phyloP scores from a whole-genome alignment of 2,329 filamentous ascomycete genomes.

The Emericellopsis cladophorae region DNA sequence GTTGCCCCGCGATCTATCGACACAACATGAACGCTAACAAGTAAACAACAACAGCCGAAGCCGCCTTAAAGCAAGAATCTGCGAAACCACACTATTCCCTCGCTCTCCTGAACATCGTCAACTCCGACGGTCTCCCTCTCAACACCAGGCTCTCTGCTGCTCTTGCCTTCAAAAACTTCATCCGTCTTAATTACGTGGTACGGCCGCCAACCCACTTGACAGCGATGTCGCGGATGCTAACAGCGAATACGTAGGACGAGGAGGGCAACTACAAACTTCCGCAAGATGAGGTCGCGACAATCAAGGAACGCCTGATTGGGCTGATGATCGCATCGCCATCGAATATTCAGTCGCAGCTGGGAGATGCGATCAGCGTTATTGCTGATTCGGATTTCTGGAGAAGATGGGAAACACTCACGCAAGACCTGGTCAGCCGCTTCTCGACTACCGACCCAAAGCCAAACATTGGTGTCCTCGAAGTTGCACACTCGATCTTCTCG shows the following conservation, averaged over 20 bases:
- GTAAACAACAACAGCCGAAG: conserved; percentile 52
- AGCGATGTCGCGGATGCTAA: background rate
- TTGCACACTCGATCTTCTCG: conserved; percentile 96
- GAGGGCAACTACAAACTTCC: conserved; percentile 88
- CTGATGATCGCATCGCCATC: conserved; percentile 89
- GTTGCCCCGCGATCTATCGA: conserved; percentile 10
- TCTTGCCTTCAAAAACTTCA: conserved; percentile 97
- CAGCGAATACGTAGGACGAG: conserved; percentile 48
- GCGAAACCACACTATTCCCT: conserved; percentile 80
- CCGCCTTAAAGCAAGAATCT: conserved; percentile 66
- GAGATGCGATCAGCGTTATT: conserved; percentile 93
- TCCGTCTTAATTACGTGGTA: conserved; percentile 83
- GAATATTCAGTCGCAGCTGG: conserved; percentile 82
- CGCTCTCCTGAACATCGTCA: conserved; percentile 79
- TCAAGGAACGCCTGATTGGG: conserved; percentile 91
- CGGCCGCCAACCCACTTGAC: conserved; percentile 12
- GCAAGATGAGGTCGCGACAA: conserved; percentile 68
- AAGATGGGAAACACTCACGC: conserved; percentile 87
- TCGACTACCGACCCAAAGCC: conserved; percentile 68
- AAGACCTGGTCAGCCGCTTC: conserved; percentile 81
- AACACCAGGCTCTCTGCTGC: conserved; percentile 80
- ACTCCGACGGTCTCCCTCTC: conserved; percentile 54
- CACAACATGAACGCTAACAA: conserved; percentile 19
- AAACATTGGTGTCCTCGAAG: conserved; percentile 90
- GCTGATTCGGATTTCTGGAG: conserved; percentile 97